Base-by-base conservation (phyloP, 208 protist genomes). In the Vickermania ingenoplastis region DNA sequence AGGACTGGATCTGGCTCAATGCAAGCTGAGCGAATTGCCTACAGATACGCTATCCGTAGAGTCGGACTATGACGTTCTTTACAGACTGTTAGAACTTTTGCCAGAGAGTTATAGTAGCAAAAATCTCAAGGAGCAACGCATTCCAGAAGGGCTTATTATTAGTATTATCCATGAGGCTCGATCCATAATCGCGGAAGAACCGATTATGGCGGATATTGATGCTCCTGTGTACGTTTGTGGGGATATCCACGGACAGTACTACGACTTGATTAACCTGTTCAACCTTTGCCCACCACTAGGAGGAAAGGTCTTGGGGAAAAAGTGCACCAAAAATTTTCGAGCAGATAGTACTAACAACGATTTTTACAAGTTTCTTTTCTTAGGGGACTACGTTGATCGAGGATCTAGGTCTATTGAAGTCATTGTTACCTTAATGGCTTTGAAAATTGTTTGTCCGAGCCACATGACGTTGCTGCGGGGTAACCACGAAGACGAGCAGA, bases 401-500 rank as follows among this genome's bases (percentile, higher is more conserved):
- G 98, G 98, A 2, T 91, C 94, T 27, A 94, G 98, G 21, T 93
- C 79, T 0, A 74, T 99, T 21, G 98, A 99, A 71, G 98, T 98
- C 0, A 57, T 93, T 0, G 67, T 85, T 31, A 83, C 95, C 0
- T 71, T 98, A 2, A 76, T 98, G 5, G 89, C 92, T 1, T 91
- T 98, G 66, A 99, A 99, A 63, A 96, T 98, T 53, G 93, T 98
- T 63, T 98, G 96, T 51, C 97, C 97, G 5, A 77, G 92, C 41
- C 97, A 97, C 61, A 97, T 99, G 65, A 99, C 97, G 59, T 82
- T 99, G 54, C 78, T 99, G 0, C 81, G 98, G 24, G 98, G 98
- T 22, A 99, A 99, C 71, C 98, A 99, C 65, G 98, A 99, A 70
- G 98, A 97, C 67, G 97, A 98, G 23, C 94, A 90, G 24, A 99